Evolutionary conservation across 1,284 basidiomycete genomes (phyloP).

Genomic region (Gomphus bonarii): DNA sequence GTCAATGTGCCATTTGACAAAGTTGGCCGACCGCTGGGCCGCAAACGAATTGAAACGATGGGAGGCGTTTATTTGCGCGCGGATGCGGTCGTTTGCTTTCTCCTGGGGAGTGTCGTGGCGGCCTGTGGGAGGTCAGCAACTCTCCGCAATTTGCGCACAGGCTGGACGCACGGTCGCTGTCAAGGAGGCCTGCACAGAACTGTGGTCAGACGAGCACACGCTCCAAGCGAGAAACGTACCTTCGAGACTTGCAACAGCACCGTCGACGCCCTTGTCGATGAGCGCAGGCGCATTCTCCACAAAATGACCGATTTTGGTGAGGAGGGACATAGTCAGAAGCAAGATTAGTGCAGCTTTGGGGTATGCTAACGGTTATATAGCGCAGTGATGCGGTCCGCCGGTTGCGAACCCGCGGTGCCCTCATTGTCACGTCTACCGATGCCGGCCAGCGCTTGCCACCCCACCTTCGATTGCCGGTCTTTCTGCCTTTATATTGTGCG

Average conservation of each 20-base stretch:
- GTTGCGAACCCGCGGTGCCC: too few relatives aligned
- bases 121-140: background rate
- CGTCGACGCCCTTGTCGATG: constrained; percentile 35
- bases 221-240: constrained; percentile 16
- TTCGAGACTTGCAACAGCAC: constrained; percentile 25
- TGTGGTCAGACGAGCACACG: constrained; percentile 5
- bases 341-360: too few relatives aligned
- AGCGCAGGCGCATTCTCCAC: constrained; percentile 19
- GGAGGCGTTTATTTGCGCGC: constrained; percentile 59
- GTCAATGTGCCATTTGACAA: constrained; percentile 88
- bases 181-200: constrained; percentile 34
- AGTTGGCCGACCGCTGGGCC: constrained; percentile 53
- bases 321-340: constrained; percentile 22
- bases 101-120: constrained; percentile 72
- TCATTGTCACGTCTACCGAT: too few relatives aligned
- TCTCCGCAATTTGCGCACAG: background rate
- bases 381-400: too few relatives aligned
- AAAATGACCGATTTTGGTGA: constrained; percentile 22
- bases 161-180: constrained; percentile 45
- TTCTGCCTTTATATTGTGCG: too few relatives aligned
- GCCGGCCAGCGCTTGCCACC: too few relatives aligned
- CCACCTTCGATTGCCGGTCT: too few relatives aligned
- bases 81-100: constrained; percentile 51
- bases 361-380: too few relatives aligned
- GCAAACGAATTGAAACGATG: constrained; percentile 88